Percentiles rank a stretch among this genome's conserved stretches.
Conservation (phyloP, 176 grass and related monocot genomes). For the Avena insularis region DNA sequence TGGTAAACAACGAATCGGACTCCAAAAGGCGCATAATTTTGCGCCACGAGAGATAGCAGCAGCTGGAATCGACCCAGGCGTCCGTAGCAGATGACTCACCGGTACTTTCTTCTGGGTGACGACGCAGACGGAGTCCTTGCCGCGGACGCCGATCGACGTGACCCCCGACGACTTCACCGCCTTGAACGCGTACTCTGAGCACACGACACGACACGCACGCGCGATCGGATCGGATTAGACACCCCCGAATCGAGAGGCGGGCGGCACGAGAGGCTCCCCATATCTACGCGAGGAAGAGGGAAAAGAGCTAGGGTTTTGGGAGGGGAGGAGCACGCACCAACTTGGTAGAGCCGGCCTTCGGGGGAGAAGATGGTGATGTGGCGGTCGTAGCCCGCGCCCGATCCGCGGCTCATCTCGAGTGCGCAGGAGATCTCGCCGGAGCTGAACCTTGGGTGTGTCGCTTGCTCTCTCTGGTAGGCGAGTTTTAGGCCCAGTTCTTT, state of each 20-base stretch:
- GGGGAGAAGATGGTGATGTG: conserved; percentile 99
- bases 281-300: conserved; percentile 15
- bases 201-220: not conserved
- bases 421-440: conserved; percentile 50
- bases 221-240: not conserved
- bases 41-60: not conserved
- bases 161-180: conserved; percentile 92
- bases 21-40: not conserved
- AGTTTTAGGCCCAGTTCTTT: not conserved
- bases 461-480: not conserved
- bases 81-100: conserved; percentile 56
- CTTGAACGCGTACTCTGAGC: conserved; percentile 98
- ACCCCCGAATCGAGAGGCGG: not conserved
- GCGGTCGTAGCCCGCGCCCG: conserved; percentile 96
- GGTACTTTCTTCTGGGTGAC: conserved; percentile 99
- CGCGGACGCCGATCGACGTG: conserved; percentile 96
- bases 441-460: not conserved
- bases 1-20: not conserved
- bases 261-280: not conserved
- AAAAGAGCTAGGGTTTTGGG: conserved; percentile 40
- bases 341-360: conserved; percentile 98
- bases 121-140: conserved; percentile 88
- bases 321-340: conserved; percentile 66
- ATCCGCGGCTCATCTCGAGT: conserved; percentile 68
- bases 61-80: not conserved